phyloP scores from a whole-genome alignment of 2,329 filamentous ascomycete genomes.

The Colletotrichum spaethianum region DNA sequence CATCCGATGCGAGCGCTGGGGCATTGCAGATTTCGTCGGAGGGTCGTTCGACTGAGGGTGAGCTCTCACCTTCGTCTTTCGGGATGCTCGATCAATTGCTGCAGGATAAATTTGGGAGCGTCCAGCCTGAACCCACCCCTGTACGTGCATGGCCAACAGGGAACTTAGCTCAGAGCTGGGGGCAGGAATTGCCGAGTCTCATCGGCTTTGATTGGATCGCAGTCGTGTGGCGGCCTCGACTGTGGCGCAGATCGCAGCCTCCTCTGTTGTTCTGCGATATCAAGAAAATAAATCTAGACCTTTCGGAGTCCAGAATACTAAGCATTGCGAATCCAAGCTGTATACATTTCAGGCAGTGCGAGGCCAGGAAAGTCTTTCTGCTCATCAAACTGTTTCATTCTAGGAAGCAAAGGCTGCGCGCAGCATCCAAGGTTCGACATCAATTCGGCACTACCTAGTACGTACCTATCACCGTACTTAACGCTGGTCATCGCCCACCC shows the following conservation, averaged over 20 bases:
- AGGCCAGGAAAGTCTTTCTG: too few species aligned
- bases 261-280: neutral
- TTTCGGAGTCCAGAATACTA: neutral
- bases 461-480: neutral
- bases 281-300: neutral
- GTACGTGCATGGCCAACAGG: slow-evolving; percentile 35
- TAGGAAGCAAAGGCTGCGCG: neutral
- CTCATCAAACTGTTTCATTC: neutral
- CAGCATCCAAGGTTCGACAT: neutral
- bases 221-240: neutral
- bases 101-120: slow-evolving; percentile 36
- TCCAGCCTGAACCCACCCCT: slow-evolving; percentile 36
- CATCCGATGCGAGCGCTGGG: slow-evolving; percentile 4
- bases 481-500: neutral
- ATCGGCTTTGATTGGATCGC: slow-evolving; percentile 21
- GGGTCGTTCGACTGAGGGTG: slow-evolving; percentile 4
- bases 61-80: slow-evolving; percentile 11
- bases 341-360: neutral
- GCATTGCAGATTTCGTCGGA: slow-evolving; percentile 14
- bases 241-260: slow-evolving; percentile 35
- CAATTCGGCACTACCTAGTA: neutral
- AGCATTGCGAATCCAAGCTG: too few species aligned
- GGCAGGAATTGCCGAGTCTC: slow-evolving; percentile 29
- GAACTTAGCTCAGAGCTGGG: slow-evolving; percentile 10
- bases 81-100: slow-evolving; percentile 16